phyloP scores from a whole-genome alignment of 202 grass and related monocot species.

The Dendrocalamus latiflorus region DNA sequence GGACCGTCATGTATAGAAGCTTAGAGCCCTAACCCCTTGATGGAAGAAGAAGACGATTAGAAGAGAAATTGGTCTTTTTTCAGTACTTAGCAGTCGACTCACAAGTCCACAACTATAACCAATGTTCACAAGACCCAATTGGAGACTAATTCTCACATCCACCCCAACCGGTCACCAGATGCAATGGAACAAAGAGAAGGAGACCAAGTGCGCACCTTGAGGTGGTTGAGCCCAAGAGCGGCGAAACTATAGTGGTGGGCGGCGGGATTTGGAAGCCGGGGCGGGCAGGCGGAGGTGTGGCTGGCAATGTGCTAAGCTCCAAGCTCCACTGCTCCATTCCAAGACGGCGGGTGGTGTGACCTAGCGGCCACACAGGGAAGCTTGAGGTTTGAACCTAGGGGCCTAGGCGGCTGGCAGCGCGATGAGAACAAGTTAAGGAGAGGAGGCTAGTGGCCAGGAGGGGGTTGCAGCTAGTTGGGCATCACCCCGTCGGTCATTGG shows the following conservation, averaged over 20 bases:
- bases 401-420: accelerated
- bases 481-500: accelerated
- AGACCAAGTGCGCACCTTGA: neutral
- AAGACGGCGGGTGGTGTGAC: no score
- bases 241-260: neutral
- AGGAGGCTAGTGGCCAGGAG: no score
- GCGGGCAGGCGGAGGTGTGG: no score
- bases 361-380: no score
- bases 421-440: no score
- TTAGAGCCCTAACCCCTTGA: neutral
- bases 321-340: no score
- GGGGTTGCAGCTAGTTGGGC: no score
- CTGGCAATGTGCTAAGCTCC: accelerated
- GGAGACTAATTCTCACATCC: neutral
- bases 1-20: neutral
- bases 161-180: neutral
- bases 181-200: neutral
- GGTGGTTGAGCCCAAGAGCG: neutral
- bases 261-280: neutral
- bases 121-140: neutral
- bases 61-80: neutral
- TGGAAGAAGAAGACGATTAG: neutral
- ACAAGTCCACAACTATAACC: neutral
- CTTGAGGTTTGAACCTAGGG: no score
- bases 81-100: neutral